phyloP scores from a whole-genome alignment of 2,329 filamentous ascomycete genomes.

The Anisogramma anomala region DNA sequence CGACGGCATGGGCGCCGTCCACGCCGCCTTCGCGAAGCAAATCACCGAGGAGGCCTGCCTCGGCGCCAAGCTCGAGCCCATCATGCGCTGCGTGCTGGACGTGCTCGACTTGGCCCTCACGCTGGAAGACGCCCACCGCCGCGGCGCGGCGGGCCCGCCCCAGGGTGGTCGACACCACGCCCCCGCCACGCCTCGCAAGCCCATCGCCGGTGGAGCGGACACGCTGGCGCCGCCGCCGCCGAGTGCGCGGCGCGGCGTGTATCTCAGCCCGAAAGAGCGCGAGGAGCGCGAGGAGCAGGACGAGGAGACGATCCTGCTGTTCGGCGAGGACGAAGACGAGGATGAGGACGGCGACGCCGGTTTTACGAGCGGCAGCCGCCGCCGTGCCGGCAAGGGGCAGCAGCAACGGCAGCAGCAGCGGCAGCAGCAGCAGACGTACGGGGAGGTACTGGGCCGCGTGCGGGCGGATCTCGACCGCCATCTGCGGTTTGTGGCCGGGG shows the following conservation, averaged over 20 bases:
- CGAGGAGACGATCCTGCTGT: constrained; percentile 16
- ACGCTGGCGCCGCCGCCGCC: constrained; percentile 17
- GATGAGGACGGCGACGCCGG: constrained; percentile 25
- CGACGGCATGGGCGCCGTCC: constrained; percentile 66
- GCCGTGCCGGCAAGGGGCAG: constrained; percentile 7
- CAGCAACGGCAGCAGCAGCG: background rate
- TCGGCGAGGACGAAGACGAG: constrained; percentile 25
- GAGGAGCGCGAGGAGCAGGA: constrained; percentile 19
- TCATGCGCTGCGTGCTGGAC: constrained; percentile 61
- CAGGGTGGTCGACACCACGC: constrained; percentile 19
- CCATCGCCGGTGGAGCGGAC: too few relatives aligned
- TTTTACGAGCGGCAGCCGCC: background rate
- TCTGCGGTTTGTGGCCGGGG: constrained; percentile 59
- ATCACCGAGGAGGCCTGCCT: constrained; percentile 61
- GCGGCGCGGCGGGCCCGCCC: constrained; percentile 27
- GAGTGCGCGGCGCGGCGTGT: constrained; percentile 11
- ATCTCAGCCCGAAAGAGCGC: constrained; percentile 20
- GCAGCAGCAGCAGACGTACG: constrained; percentile 30
- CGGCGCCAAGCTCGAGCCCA: constrained; percentile 53
- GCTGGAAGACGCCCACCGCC: constrained; percentile 49
- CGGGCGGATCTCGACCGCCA: constrained; percentile 52
- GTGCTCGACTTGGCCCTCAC: constrained; percentile 64
- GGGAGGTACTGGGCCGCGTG: constrained; percentile 43
- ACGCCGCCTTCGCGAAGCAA: constrained; percentile 50
- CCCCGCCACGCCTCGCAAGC: constrained; percentile 2